Percentiles rank a stretch among this genome's conserved stretches.
Evolutionary conservation across 352 stramenopile genomes (phyloP).

Genomic region (Phytopythium chamaehyphon): DNA sequence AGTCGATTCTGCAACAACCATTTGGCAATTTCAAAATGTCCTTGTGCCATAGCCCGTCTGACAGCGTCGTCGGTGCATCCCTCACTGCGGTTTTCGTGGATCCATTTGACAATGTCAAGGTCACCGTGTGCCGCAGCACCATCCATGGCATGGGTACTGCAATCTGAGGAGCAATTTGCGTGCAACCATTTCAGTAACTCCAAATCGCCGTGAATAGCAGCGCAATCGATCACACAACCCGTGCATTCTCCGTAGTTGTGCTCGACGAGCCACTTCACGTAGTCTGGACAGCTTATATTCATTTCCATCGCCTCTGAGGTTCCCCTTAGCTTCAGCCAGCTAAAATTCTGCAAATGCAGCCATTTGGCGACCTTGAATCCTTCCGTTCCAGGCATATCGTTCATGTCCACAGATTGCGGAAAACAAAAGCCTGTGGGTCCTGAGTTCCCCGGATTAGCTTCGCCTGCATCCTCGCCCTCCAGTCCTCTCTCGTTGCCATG

Average conservation of each 20-base stretch:
- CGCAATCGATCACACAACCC: background rate
- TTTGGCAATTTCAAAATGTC: no score
- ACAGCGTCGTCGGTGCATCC: conserved; percentile 13
- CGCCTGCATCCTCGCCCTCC: no score
- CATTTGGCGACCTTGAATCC: background rate
- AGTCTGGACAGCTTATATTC: background rate
- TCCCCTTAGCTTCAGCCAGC: background rate
- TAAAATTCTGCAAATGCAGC: background rate
- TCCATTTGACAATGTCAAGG: conserved; percentile 23
- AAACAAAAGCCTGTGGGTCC: no score
- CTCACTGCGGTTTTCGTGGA: conserved; percentile 10
- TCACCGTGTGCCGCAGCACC: conserved; percentile 16
- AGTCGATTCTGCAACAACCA: no score
- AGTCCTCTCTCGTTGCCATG: no score
- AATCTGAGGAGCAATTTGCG: background rate
- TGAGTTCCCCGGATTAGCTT: no score
- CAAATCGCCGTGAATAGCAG: background rate
- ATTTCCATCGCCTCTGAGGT: background rate
- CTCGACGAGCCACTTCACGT: background rate
- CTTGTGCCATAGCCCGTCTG: background rate
- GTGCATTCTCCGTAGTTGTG: background rate
- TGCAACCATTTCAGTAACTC: background rate
- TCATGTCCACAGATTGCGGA: background rate
- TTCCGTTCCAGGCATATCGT: background rate
- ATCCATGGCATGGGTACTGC: conserved; percentile 8